phyloP scores from a whole-genome alignment of 495 filamentous ascomycete genomes.

The Baudoinia panamericana region DNA sequence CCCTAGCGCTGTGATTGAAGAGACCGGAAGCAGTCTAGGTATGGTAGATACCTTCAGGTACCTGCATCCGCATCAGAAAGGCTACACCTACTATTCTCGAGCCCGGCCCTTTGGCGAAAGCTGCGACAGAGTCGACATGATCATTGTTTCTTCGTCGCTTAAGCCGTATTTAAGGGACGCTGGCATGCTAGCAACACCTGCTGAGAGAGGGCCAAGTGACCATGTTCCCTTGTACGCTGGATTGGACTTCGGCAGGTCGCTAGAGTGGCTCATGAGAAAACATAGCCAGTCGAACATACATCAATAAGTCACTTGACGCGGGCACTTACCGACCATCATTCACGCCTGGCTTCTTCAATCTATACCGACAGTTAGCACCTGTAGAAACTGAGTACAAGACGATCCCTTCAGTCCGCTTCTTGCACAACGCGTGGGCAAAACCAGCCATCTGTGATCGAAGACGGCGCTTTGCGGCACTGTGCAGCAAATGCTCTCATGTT shows the following conservation, averaged over 20 bases:
- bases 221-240: conserved; percentile 26
- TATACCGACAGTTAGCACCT: too few species aligned
- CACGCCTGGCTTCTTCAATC: too few species aligned
- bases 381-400: too few species aligned
- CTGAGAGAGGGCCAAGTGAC: conserved; percentile 27
- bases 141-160: conserved; percentile 20
- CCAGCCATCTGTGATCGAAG: too few species aligned
- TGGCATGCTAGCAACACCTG: conserved; percentile 25
- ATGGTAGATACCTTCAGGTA: conserved; percentile 27
- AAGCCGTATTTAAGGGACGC: conserved; percentile 14
- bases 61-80: conserved; percentile 20
- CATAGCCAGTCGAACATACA: too few species aligned
- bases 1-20: not conserved
- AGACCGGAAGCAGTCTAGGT: not conserved
- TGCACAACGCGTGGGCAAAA: too few species aligned
- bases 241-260: conserved; percentile 4
- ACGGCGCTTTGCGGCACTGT: too few species aligned
- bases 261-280: too few species aligned
- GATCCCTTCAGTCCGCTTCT: too few species aligned
- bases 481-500: too few species aligned
- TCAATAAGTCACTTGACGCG: too few species aligned
- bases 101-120: conserved; percentile 23
- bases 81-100: conserved; percentile 29
- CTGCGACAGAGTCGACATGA: conserved; percentile 29
- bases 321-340: too few species aligned